Base-by-base conservation (phyloP, 169 alveolate genomes). In the Neospora caninum region DNA sequence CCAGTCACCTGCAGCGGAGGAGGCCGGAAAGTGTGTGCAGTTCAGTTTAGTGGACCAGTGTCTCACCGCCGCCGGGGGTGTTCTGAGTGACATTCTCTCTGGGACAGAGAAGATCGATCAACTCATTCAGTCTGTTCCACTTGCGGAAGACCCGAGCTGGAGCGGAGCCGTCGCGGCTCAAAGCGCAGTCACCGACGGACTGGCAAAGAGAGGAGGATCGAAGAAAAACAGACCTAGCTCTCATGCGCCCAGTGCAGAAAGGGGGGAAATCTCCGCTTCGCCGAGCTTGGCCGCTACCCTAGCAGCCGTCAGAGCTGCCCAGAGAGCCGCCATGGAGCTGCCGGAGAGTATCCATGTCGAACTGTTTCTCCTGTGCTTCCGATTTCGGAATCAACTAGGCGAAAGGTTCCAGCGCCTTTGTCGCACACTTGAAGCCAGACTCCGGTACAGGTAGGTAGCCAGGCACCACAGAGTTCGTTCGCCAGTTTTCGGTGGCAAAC, bases 291-390 rank as follows among this genome's bases (percentile, higher is more conserved):
- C 64, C 25, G 58, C 64, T 41, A 49, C 38, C 4, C 18, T 82
- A 16, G 89, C 31, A 34, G 53, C 89, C 22, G 89, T 82, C 69
- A 22, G 31, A 82, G 64, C 89, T 22, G 89, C 89, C 10, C 89
- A 82, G 89, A 41, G 67, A 36, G 89, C 89, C 41, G 64, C 69
- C 7, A 36, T 31, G 64, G 89, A 82, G 89, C 36, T 82, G 89
- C 89, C 89, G 18, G 89, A 82, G 41, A 49, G 36, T 0, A 20
- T 42, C 38, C 89, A 82, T 49, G 53, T 41, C 31, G 67, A 82
- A 42, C 67, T 82, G 54, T 82, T 82, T 29, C 64, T 82, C 41
- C 39, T 29, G 38, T 82, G 89, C 41, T 82, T 41, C 67, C 89
- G 89, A 6, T 82, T 29, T 34, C 89, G 89, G 53, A 18, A 25